Base-by-base conservation (phyloP, 2,329 filamentous ascomycete species). In the Sporothrix curviconia region DNA sequence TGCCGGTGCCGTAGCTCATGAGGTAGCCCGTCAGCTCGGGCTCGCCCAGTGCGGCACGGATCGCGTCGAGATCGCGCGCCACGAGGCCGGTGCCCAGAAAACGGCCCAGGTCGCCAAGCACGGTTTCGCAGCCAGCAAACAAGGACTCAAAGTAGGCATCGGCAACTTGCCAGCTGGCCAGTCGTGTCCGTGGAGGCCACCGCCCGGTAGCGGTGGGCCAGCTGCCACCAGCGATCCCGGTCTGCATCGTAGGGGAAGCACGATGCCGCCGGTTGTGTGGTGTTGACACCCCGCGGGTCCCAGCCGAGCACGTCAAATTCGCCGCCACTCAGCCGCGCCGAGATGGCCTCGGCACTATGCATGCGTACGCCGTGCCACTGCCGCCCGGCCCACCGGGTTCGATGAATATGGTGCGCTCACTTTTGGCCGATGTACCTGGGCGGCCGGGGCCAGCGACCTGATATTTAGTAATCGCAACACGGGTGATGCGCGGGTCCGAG, bases 281-380 rank as follows among this genome's bases (percentile, higher is more conserved):
- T 64, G 61, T 80, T 80, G 55, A 80, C 76, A 1, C 78, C 78
- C 3, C 78, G 73, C n/a, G 78, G 78, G 53, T 81, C 78, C 73
- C 76, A 81, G n/a, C 77, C 76, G 14, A 81, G 64, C 6, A 80
- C 73, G 58, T 80, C 77, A 22, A 72, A 76, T 22, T 67, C 64
- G 22, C 72, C 69, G 32, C 71, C 71, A 57, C 75, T 76, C 12
- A 79, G 64, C 3, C 74, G 72, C 56, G 71, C 63, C 3, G 73
- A 72, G 36, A 76, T 59, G 0, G 60, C 55, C 56, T 77, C 71
- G 3, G 68, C 71, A 0, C 60, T 61, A 6, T 69, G 62, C 74
- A 78, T 3, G 67, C 69, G 39, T 74, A 73, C 0, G 56, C 65
- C 0, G 73, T 77, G 2, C 76, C 76, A 42, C 73, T 73, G 8